Evolutionary conservation across 1,284 basidiomycete species (phyloP), one percentile per base, ranked within the genome.

Genomic region (Tranzscheliella williamsii): DNA sequence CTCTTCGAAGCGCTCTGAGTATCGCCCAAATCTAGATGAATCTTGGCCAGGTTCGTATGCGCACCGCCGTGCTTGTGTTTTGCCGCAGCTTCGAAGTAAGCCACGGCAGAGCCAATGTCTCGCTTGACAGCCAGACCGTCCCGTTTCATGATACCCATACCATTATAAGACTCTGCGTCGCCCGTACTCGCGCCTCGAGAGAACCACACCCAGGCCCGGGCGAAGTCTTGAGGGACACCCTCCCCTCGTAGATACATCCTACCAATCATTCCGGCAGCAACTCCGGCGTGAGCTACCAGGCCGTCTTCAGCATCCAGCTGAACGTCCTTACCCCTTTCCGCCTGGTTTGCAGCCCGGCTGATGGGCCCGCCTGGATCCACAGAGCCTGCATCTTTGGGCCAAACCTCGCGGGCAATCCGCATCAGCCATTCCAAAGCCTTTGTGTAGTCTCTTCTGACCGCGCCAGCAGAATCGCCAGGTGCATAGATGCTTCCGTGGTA

Each of bases 241-340:
- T 98, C 95, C 0, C 94, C 94, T 29, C 95, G 83, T 30, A 99
- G 79, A 67, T 89, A 90, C 91, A 98, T 96, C 48, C 89, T 83
- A 0, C 94, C 95, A 2, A 98, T 78, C 39, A 73, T 51, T 22
- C 57, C 58, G 3, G 73, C 75, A 2, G 75, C 75, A 8, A 40
- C 35, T 15, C 61, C 67, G 0, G 72, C 72, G 1, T 58, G 51
- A 2, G 34, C 29, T 0, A 48, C 29, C 39, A 55, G 5, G 15
- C 35, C 33, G 30, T 70, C 64, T 5, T 72, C 66, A 20, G 62
- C 58, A 40, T 54, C 49, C 30, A 69, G 42, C 34, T 46, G 47
- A 21, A 68, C 43, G 24, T 72, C 70, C 23, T 72, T 57, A 20
- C 55, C 58, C 36, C 42, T 43, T 27, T 67, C 54, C 31, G 67